These are phyloP conservation scores for Mycena galopus DNA, from an alignment of 768 basidiomycete species.

Conservation along the genomic window DNA sequence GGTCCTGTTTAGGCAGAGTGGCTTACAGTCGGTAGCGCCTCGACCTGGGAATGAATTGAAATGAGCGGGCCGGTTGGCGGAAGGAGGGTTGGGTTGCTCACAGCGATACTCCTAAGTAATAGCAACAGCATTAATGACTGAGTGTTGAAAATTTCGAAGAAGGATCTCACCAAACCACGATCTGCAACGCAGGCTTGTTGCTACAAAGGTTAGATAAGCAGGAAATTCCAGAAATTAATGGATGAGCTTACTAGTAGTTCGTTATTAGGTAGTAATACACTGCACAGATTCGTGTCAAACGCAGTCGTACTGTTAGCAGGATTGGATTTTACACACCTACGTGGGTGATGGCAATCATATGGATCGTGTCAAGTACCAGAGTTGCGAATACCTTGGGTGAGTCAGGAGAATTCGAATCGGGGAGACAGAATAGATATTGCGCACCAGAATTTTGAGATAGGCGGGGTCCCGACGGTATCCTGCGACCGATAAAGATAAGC, in stretches of 20 bases:
- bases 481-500: constrained; percentile 22
- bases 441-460: constrained; percentile 56
- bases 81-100: constrained; percentile 34
- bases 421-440: constrained; percentile 26
- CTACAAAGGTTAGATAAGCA: constrained; percentile 8
- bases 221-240: neutral
- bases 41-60: constrained; percentile 48
- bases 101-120: constrained; percentile 52
- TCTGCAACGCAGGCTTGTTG: constrained; percentile 10
- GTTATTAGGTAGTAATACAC: constrained; percentile 65
- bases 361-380: constrained; percentile 58
- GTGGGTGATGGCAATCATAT: constrained; percentile 63
- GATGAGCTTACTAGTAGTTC: constrained; percentile 49
- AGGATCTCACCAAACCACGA: constrained; percentile 31
- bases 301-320: neutral
- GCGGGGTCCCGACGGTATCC: constrained; percentile 56
- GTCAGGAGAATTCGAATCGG: neutral
- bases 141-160: too few relatives aligned
- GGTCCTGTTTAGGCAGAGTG: too few relatives aligned
- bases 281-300: constrained; percentile 37
- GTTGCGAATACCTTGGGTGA: constrained; percentile 52
- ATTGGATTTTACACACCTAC: constrained; percentile 43
- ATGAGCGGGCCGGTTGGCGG: neutral
- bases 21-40: constrained; percentile 60
- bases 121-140: neutral